phyloP scores from a whole-genome alignment of 164 flowering plant species.

The Vitis amurensis region DNA sequence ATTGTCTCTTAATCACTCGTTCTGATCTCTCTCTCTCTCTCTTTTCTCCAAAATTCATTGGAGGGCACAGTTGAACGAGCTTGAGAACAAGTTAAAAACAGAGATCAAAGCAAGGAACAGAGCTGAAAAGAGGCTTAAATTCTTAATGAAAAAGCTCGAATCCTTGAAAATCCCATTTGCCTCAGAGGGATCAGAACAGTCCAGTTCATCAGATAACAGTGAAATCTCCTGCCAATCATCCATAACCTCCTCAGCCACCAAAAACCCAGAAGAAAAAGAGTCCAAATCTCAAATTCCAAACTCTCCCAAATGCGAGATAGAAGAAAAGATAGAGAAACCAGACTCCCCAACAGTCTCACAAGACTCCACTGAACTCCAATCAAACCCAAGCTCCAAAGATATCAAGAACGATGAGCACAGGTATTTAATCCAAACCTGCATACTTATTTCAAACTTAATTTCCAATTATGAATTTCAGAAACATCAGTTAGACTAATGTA shows the following conservation, averaged over 20 bases:
- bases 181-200: slow-evolving; percentile 23
- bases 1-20: not conserved
- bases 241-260: slow-evolving; percentile 20
- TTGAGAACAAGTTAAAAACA: slow-evolving; percentile 50
- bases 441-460: not conserved
- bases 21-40: not conserved
- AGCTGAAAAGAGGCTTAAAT: slow-evolving; percentile 69
- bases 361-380: slow-evolving; percentile 8
- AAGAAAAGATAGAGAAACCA: not conserved
- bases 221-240: slow-evolving; percentile 34
- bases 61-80: slow-evolving; percentile 45
- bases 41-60: not conserved
- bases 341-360: not conserved
- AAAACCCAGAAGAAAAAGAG: slow-evolving; percentile 24
- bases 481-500: not conserved
- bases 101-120: slow-evolving; percentile 55
- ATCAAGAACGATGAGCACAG: slow-evolving; percentile 21
- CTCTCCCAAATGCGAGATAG: not conserved
- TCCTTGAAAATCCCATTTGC: slow-evolving; percentile 38
- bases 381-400: slow-evolving; percentile 12
- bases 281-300: slow-evolving; percentile 7
- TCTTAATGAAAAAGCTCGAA: slow-evolving; percentile 53
- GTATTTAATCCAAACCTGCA: slow-evolving; percentile 17
- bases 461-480: too few species aligned
- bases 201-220: slow-evolving; percentile 20